Percentiles rank a stretch among this genome's conserved stretches.
phyloP scores from a whole-genome alignment of 2,329 filamentous ascomycete genomes.

The Arthroderma sp. region DNA sequence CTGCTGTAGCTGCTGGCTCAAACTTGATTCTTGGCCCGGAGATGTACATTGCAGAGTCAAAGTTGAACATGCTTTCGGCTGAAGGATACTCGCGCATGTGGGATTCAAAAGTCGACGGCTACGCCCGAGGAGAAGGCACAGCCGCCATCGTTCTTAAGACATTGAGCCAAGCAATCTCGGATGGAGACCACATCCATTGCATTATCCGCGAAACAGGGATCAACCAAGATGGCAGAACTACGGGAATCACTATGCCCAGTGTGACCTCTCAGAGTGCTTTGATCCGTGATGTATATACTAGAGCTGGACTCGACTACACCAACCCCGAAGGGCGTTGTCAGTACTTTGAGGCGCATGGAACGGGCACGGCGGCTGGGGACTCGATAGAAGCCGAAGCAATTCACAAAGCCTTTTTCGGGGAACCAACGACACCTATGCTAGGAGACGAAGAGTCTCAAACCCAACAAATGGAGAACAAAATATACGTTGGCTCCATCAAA shows the following conservation, averaged over 20 bases:
- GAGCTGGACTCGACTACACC: constrained; percentile 26
- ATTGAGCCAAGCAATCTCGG: constrained; percentile 18
- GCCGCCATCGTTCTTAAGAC: constrained; percentile 37
- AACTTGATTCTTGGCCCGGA: background rate
- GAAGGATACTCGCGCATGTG: constrained; percentile 36
- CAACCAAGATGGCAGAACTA: constrained; percentile 22
- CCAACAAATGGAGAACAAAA: background rate
- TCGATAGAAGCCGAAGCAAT: constrained; percentile 13
- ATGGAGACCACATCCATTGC: constrained; percentile 29
- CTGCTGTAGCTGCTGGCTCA: background rate
- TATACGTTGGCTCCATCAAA: constrained; percentile 17
- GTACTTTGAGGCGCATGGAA: constrained; percentile 22
- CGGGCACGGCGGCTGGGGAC: constrained; percentile 24
- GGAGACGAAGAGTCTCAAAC: too few relatives aligned
- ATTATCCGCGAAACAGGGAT: constrained; percentile 18
- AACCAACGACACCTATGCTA: background rate
- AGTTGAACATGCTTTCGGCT: constrained; percentile 32
- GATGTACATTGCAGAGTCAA: constrained; percentile 9
- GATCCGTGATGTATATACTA: constrained; percentile 35
- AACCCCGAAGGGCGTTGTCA: constrained; percentile 15
- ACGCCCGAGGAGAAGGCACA: constrained; percentile 37
- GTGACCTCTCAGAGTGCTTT: constrained; percentile 16
- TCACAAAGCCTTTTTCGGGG: constrained; percentile 12
- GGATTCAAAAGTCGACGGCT: constrained; percentile 32
- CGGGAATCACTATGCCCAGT: constrained; percentile 22